These are phyloP conservation scores for Paraphaeosphaeria sporulosa DNA, from an alignment of 2,329 filamentous ascomycete species.

Conservation along the genomic window DNA sequence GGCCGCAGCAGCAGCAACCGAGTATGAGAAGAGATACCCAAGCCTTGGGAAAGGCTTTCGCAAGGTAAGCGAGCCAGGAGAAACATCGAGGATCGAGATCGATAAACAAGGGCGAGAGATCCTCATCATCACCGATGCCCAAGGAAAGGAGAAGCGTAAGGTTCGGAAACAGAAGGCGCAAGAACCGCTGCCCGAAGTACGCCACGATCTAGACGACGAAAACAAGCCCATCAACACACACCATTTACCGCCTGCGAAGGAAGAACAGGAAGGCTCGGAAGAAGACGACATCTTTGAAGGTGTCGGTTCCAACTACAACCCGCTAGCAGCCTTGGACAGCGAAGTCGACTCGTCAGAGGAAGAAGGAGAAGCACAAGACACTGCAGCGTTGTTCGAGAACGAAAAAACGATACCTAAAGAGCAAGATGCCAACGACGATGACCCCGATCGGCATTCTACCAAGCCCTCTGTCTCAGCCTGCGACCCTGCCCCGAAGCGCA, in stretches of 20 bases:
- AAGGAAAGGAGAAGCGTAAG: constrained; percentile 69
- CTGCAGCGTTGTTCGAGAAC: constrained; percentile 5
- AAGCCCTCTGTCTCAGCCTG: constrained; percentile 13
- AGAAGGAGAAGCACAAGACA: constrained; percentile 41
- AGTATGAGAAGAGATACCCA: constrained; percentile 51
- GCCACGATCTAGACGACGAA: constrained; percentile 54
- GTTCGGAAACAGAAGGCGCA: constrained; percentile 60
- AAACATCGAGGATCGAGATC: constrained; percentile 63
- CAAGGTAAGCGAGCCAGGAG: constrained; percentile 58
- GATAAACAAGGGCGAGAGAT: constrained; percentile 65
- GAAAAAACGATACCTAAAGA: background rate
- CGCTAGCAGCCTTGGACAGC: constrained; percentile 61
- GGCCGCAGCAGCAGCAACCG: constrained; percentile 52
- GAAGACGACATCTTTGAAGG: constrained; percentile 70
- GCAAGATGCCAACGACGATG: background rate
- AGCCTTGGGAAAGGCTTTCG: constrained; percentile 63
- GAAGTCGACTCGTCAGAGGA: constrained; percentile 56
- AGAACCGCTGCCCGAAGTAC: constrained; percentile 43
- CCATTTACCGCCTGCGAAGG: constrained; percentile 47
- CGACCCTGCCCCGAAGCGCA: constrained; percentile 24
- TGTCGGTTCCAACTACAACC: constrained; percentile 67
- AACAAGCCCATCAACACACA: constrained; percentile 54
- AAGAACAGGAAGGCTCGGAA: constrained; percentile 48
- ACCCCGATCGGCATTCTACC: constrained; percentile 7
- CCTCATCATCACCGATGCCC: constrained; percentile 64